These are phyloP conservation scores for Populus tremula DNA, from an alignment of 345 rosid genomes.

Conservation along the genomic window DNA sequence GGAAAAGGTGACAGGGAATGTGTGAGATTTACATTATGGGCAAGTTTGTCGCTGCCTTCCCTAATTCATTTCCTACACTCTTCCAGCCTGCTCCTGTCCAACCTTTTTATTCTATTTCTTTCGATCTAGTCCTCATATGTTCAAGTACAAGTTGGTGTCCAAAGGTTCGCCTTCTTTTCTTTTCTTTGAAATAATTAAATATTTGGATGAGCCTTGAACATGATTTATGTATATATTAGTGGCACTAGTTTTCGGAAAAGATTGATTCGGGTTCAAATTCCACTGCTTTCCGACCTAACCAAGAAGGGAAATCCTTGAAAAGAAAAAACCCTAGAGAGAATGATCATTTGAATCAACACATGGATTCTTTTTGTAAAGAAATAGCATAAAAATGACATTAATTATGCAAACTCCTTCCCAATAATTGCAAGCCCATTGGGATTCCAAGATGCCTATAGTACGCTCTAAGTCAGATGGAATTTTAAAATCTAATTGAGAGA, in stretches of 20 bases:
- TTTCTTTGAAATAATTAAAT: background rate
- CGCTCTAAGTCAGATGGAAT: constrained; percentile 8
- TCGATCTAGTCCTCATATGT: background rate
- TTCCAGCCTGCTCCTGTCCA: background rate
- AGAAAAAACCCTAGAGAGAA: background rate
- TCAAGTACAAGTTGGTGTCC: background rate
- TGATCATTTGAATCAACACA: background rate
- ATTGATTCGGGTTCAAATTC: background rate
- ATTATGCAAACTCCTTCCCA: background rate
- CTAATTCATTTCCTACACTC: background rate
- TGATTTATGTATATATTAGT: background rate
- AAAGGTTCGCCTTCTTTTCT: background rate
- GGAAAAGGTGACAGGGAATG: background rate
- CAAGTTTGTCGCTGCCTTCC: background rate
- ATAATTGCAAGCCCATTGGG: background rate
- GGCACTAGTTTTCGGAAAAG: background rate
- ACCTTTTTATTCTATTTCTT: background rate
- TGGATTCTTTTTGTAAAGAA: background rate
- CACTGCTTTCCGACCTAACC: background rate
- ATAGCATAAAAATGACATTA: background rate
- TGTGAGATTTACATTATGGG: background rate
- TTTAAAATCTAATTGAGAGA: constrained; percentile 1
- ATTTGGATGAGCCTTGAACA: background rate
- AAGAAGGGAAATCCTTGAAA: background rate
- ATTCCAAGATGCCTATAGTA: constrained; percentile 2